These are phyloP conservation scores for Ogataea thermomethanolica DNA, from an alignment of 805 yeast species.

Conservation along the genomic window DNA sequence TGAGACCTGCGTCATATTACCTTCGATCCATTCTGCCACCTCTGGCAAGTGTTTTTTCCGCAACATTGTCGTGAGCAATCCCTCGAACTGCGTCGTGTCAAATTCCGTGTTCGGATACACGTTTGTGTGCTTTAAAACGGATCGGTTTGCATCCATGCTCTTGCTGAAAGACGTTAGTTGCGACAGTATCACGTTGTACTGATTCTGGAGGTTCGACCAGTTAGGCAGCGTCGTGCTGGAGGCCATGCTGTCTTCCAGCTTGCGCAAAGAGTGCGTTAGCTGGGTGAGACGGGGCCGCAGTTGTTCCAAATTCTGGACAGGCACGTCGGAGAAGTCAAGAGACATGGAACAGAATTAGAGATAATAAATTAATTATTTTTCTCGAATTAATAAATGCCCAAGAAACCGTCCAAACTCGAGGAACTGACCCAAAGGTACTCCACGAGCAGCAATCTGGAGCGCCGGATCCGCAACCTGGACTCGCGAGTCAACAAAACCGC, in stretches of 20 bases:
- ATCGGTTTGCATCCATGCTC: conserved; percentile 60
- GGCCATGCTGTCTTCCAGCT: conserved; percentile 51
- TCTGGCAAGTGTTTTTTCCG: conserved; percentile 90
- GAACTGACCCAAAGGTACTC: conserved; percentile 10
- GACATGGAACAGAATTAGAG: conserved; percentile 1
- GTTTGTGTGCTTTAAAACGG: conserved; percentile 59
- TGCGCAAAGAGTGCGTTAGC: conserved; percentile 55
- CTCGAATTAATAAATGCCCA: conserved; percentile 5
- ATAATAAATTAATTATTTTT: not conserved
- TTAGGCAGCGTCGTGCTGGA: conserved; percentile 39
- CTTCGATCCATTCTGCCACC: conserved; percentile 76
- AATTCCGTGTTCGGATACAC: conserved; percentile 82
- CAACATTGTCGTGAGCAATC: conserved; percentile 75
- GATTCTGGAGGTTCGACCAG: conserved; percentile 74
- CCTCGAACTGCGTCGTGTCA: conserved; percentile 82
- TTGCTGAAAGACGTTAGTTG: conserved; percentile 77
- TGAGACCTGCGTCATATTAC: conserved; percentile 20
- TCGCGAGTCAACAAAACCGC: conserved; percentile 11
- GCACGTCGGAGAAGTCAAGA: conserved; percentile 39
- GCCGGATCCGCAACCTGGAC: conserved; percentile 13
- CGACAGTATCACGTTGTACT: conserved; percentile 76
- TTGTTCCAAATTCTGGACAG: conserved; percentile 60
- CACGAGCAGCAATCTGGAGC: conserved; percentile 6
- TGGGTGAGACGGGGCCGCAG: conserved; percentile 60
- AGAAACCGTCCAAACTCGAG: conserved; percentile 7